A percentile compares a stretch with the other conserved stretches of the same genome.
phyloP scores from a whole-genome alignment of 2,329 filamentous ascomycete genomes.

The Aspergillus fischeri region DNA sequence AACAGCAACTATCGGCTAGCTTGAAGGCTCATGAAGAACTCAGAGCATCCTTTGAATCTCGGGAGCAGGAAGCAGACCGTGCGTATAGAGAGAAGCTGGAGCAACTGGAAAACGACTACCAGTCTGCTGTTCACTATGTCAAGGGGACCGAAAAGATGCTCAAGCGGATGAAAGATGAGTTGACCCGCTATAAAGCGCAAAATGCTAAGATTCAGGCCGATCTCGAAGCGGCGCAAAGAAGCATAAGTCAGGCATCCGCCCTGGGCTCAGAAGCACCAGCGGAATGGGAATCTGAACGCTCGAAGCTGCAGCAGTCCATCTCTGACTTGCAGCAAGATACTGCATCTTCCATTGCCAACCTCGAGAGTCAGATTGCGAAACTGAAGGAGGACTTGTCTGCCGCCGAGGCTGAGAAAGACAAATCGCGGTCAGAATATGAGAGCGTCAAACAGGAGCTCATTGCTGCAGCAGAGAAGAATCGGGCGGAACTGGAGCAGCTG shows the following conservation, averaged over 20 bases:
- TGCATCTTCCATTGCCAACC: slow-evolving; percentile 57
- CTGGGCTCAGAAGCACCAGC: slow-evolving; percentile 44
- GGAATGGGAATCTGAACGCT: slow-evolving; percentile 73
- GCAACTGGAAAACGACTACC: slow-evolving; percentile 94
- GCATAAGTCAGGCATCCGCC: slow-evolving; percentile 37
- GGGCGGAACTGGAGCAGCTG: slow-evolving; percentile 71
- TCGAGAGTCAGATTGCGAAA: slow-evolving; percentile 67
- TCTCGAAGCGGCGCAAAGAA: slow-evolving; percentile 63
- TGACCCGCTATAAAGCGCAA: slow-evolving; percentile 85
- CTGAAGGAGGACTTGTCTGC: slow-evolving; percentile 67
- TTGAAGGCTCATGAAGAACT: slow-evolving; percentile 81
- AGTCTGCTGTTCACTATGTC: slow-evolving; percentile 95
- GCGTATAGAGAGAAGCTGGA: slow-evolving; percentile 89
- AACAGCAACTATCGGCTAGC: slow-evolving; percentile 77
- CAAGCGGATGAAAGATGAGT: slow-evolving; percentile 95
- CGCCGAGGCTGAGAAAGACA: slow-evolving; percentile 65
- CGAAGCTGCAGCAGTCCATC: slow-evolving; percentile 64
- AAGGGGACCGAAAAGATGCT: slow-evolving; percentile 99
- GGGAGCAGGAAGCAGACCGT: slow-evolving; percentile 81
- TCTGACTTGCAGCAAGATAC: slow-evolving; percentile 66
- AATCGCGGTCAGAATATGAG: slow-evolving; percentile 55
- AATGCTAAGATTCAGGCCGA: slow-evolving; percentile 80
- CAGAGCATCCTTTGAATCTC: slow-evolving; percentile 69
- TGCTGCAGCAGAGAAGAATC: slow-evolving; percentile 50
- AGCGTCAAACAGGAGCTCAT: slow-evolving; percentile 56